phyloP scores from a whole-genome alignment of 2,329 filamentous ascomycete species.

The Lachnellula hyalina region DNA sequence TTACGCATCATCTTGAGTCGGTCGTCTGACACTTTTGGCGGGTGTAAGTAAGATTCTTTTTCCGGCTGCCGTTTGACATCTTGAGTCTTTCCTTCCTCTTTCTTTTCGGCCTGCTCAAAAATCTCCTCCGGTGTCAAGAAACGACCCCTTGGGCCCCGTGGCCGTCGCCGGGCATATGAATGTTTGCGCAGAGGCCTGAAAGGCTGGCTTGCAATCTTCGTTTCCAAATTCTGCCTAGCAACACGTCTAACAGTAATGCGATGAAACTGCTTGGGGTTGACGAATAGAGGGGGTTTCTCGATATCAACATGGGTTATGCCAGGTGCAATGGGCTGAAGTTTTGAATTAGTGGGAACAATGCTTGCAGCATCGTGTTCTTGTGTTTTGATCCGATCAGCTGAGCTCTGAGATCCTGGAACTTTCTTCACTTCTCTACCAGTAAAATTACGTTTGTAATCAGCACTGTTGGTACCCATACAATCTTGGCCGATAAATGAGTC shows the following conservation, averaged over 20 bases:
- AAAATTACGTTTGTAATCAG: neutral
- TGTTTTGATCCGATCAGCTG: neutral
- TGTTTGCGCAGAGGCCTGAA: neutral
- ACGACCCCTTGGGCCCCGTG: neutral
- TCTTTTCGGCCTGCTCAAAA: neutral
- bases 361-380: neutral
- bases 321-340: neutral
- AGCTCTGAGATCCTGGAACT: neutral
- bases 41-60: neutral
- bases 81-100: neutral
- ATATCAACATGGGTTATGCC: neutral
- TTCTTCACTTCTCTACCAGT: neutral
- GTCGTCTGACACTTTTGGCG: neutral
- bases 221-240: conserved; percentile 2
- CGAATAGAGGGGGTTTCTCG: conserved; percentile 1
- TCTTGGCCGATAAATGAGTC: conserved; percentile 58
- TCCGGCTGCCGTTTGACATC: neutral
- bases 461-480: neutral
- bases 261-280: conserved; percentile 13
- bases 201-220: neutral
- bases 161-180: neutral
- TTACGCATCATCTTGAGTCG: neutral
- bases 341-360: neutral
- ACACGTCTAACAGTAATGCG: conserved; percentile 7
- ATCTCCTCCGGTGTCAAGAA: neutral